phyloP scores from a whole-genome alignment of 441 rosid genomes.

The Erysimum cheiri region DNA sequence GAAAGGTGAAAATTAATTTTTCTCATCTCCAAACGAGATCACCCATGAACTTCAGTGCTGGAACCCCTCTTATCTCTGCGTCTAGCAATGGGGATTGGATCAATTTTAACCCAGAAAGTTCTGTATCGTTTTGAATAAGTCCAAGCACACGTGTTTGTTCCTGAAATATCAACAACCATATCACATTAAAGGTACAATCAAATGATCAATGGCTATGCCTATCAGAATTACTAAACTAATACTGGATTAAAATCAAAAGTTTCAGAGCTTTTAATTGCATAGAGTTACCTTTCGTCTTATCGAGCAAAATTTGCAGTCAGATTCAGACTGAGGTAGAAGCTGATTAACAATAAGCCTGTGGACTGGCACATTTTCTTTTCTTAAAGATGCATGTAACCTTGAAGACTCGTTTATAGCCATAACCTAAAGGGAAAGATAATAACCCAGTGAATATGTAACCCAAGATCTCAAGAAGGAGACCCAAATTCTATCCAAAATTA shows the following conservation, averaged over 20 bases:
- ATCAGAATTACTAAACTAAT: constrained; percentile 11
- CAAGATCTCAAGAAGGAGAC: constrained; percentile 7
- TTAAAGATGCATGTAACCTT: constrained; percentile 69
- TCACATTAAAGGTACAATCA: constrained; percentile 20
- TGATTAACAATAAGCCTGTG: constrained; percentile 72
- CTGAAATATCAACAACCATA: constrained; percentile 49
- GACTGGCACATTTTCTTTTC: constrained; percentile 70
- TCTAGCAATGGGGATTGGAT: constrained; percentile 68
- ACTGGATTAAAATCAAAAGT: constrained; percentile 3
- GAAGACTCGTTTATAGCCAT: constrained; percentile 83
- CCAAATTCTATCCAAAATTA: neutral
- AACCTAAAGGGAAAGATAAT: constrained; percentile 50
- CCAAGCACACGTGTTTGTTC: constrained; percentile 74
- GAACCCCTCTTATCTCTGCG: constrained; percentile 80
- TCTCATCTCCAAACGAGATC: constrained; percentile 69
- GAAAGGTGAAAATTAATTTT: neutral
- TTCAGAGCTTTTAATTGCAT: constrained; percentile 24
- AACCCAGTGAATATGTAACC: constrained; percentile 20
- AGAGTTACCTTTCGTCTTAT: constrained; percentile 66
- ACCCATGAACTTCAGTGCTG: constrained; percentile 81
- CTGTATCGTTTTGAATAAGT: constrained; percentile 60
- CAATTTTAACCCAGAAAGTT: constrained; percentile 62
- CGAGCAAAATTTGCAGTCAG: constrained; percentile 74
- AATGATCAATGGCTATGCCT: constrained; percentile 13
- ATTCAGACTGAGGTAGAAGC: constrained; percentile 61